Conservation (phyloP, 305 asterid genomes). For the Euphrasia arctica region DNA sequence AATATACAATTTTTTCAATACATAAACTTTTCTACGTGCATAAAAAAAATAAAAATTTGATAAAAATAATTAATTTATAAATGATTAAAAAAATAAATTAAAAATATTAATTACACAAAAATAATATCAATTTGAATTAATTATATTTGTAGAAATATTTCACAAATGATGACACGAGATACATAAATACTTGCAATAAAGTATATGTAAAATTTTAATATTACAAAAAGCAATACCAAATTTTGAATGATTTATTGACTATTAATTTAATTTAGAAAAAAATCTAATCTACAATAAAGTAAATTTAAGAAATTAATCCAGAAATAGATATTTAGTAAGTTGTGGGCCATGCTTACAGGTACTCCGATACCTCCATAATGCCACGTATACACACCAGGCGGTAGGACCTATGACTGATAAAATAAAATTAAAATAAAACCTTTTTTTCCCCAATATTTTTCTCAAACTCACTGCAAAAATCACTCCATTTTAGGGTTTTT, state of each 20-base stretch:
- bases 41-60: too few species aligned
- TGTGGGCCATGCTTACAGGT: constrained; percentile 13
- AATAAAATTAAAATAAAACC: constrained; percentile 7
- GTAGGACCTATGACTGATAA: not conserved
- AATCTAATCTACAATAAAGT: not conserved
- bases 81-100: too few species aligned
- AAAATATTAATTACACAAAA: too few species aligned
- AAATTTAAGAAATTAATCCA: too few species aligned
- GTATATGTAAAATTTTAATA: too few species aligned
- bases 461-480: constrained; percentile 26
- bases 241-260: too few species aligned
- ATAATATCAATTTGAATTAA: too few species aligned
- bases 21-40: too few species aligned
- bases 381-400: constrained; percentile 18
- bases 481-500: constrained; percentile 32
- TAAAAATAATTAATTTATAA: too few species aligned
- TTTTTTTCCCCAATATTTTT: constrained; percentile 20
- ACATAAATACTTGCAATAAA: not conserved
- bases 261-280: not conserved
- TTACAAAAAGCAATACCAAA: not conserved
- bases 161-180: too few species aligned
- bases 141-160: not conserved
- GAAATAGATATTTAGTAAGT: not conserved
- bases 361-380: constrained; percentile 4
- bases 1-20: too few species aligned